Conservation (phyloP, 805 yeast species). For the Wickerhamomyces xylosicus region DNA sequence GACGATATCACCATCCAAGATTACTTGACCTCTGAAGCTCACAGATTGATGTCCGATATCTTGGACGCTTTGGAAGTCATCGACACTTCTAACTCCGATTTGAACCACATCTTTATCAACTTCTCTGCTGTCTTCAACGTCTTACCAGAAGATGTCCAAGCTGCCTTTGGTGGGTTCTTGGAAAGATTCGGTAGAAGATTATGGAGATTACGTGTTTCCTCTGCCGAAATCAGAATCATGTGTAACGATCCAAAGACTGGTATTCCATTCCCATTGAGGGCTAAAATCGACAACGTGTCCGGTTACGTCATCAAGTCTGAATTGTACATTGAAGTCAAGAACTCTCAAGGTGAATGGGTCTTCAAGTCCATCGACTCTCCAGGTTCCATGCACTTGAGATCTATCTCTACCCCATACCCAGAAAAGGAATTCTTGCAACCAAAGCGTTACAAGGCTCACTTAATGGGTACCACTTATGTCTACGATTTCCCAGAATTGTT, state of each 20-base stretch:
- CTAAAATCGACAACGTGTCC: slow-evolving; percentile 90
- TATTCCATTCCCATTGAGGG: slow-evolving; percentile 90
- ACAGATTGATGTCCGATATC: slow-evolving; percentile 91
- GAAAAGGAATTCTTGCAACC: slow-evolving; percentile 98
- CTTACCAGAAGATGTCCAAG: slow-evolving; percentile 91
- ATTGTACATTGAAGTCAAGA: slow-evolving; percentile 88
- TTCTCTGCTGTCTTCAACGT: slow-evolving; percentile 93
- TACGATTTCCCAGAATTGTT: slow-evolving; percentile 98
- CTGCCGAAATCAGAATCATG: slow-evolving; percentile 95
- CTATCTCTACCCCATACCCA: slow-evolving; percentile 92
- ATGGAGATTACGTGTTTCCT: slow-evolving; percentile 93
- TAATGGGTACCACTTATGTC: slow-evolving; percentile 96
- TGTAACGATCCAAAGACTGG: slow-evolving; percentile 86
- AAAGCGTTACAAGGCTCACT: slow-evolving; percentile 95
- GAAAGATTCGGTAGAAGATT: slow-evolving; percentile 95
- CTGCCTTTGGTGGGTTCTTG: slow-evolving; percentile 94
- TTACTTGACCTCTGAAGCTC: slow-evolving; percentile 92
- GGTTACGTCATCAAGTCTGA: slow-evolving; percentile 97
- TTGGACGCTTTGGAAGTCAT: slow-evolving; percentile 90
- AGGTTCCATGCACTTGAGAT: slow-evolving; percentile 95
- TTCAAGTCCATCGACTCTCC: slow-evolving; percentile 92
- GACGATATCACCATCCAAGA: slow-evolving; percentile 91
- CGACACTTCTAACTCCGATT: slow-evolving; percentile 89
- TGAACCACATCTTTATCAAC: slow-evolving; percentile 95
- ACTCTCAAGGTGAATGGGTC: slow-evolving; percentile 90